Evolutionary conservation across 805 yeast species (phyloP).

Genomic region (Schwanniomyces polymorphus): DNA sequence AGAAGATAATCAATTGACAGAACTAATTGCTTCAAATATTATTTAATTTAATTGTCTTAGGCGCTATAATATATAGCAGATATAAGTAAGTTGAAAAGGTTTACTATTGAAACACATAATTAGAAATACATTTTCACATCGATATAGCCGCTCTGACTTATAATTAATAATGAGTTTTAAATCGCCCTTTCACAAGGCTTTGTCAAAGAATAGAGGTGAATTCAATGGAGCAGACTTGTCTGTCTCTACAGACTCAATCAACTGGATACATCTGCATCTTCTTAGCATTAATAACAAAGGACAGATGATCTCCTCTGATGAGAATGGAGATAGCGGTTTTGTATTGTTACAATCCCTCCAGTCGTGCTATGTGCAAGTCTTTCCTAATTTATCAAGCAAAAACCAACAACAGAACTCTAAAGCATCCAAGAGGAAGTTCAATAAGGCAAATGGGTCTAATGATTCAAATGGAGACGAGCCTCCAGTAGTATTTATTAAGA

Average conservation of each 20-base stretch:
- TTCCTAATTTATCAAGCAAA: constrained; percentile 19
- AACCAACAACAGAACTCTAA: constrained; percentile 4
- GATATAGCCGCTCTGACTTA: background rate
- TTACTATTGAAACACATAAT: background rate
- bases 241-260: constrained; percentile 35
- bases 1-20: background rate
- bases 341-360: constrained; percentile 35
- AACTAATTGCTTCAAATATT: background rate
- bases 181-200: constrained; percentile 29
- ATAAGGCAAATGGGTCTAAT: constrained; percentile 6
- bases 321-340: constrained; percentile 25
- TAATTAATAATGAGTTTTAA: constrained; percentile 12
- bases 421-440: background rate
- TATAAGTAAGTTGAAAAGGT: background rate
- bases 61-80: background rate
- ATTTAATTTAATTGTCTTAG: background rate
- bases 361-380: constrained; percentile 39
- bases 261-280: constrained; percentile 34
- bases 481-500: constrained; percentile 42
- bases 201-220: constrained; percentile 32
- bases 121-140: background rate
- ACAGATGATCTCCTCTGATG: constrained; percentile 31
- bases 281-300: constrained; percentile 33
- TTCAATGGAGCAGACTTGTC: constrained; percentile 32
- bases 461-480: constrained; percentile 14